A percentile compares a stretch with the other conserved stretches of the same genome.
Conservation (phyloP, 1,284 basidiomycete genomes). For the Fistulinella cinereoalba region DNA sequence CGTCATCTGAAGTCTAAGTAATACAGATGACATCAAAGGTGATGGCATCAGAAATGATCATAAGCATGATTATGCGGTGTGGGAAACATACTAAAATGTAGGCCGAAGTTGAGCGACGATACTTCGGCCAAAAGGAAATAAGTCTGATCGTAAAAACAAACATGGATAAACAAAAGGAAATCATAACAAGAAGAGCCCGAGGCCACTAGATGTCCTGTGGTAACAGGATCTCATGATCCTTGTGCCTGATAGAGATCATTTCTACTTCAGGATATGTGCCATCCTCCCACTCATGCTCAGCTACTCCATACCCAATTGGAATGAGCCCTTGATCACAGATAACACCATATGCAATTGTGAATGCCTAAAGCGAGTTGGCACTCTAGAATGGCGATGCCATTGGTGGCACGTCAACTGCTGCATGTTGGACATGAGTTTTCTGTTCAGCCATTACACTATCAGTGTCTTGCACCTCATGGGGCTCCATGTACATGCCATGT, state of each 20-base stretch:
- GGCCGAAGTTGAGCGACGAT: too few species aligned
- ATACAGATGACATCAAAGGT: too few species aligned
- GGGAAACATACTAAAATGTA: too few species aligned
- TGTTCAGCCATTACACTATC: conserved; percentile 4
- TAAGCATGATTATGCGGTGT: too few species aligned
- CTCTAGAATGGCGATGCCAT: conserved; percentile 1
- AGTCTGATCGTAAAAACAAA: too few species aligned
- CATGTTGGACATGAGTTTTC: background rate
- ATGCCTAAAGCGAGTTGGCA: background rate
- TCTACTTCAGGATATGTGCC: conserved; percentile 5
- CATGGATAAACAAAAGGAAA: too few species aligned
- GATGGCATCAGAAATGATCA: too few species aligned
- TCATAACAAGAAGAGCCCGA: background rate
- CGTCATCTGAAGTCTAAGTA: too few species aligned
- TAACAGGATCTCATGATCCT: background rate
- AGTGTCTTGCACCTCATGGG: conserved; percentile 6
- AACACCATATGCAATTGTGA: conserved; percentile 1
- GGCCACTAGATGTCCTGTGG: conserved; percentile 8
- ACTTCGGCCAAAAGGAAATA: too few species aligned
- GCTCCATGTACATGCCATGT: background rate
- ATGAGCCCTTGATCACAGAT: background rate
- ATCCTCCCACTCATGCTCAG: conserved; percentile 1
- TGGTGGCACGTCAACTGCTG: background rate
- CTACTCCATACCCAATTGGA: conserved; percentile 6
- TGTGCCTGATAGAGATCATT: conserved; percentile 1